Conservation (phyloP, 1,284 basidiomycete genomes). For the Clitocybe nebularis region DNA sequence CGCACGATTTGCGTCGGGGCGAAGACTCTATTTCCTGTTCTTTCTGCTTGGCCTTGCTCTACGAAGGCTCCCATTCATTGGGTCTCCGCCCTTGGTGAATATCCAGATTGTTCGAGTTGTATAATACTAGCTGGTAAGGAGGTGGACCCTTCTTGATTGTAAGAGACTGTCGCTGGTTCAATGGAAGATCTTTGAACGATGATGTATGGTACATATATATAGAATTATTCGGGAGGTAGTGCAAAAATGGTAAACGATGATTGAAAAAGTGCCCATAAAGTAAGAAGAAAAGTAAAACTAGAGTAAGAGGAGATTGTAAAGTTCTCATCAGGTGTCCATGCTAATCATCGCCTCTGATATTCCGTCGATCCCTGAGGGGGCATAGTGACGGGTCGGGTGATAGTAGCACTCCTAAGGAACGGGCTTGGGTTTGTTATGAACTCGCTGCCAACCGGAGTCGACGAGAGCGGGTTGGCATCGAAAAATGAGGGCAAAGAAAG, state of each 20-base stretch:
- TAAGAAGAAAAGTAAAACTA: neutral
- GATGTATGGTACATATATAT: slow-evolving; percentile 13
- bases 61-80: slow-evolving; percentile 19
- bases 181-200: neutral
- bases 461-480: slow-evolving; percentile 16
- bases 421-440: slow-evolving; percentile 10
- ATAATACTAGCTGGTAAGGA: slow-evolving; percentile 6
- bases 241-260: neutral
- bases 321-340: neutral
- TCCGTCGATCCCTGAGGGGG: slow-evolving; percentile 1
- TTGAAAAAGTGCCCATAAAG: slow-evolving; percentile 2
- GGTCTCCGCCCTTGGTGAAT: slow-evolving; percentile 20
- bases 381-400: slow-evolving; percentile 5
- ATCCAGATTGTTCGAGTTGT: slow-evolving; percentile 17
- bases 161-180: neutral
- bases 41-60: slow-evolving; percentile 20
- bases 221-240: slow-evolving; percentile 12
- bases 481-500: slow-evolving; percentile 16
- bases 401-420: slow-evolving; percentile 10
- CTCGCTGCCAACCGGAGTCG: slow-evolving; percentile 14
- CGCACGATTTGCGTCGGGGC: slow-evolving; percentile 12
- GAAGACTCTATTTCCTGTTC: slow-evolving; percentile 18
- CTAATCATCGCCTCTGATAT: neutral
- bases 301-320: neutral
- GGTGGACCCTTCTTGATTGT: neutral